phyloP scores from a whole-genome alignment of 2,329 filamentous ascomycete genomes.

The Stachybotrys echinatus region DNA sequence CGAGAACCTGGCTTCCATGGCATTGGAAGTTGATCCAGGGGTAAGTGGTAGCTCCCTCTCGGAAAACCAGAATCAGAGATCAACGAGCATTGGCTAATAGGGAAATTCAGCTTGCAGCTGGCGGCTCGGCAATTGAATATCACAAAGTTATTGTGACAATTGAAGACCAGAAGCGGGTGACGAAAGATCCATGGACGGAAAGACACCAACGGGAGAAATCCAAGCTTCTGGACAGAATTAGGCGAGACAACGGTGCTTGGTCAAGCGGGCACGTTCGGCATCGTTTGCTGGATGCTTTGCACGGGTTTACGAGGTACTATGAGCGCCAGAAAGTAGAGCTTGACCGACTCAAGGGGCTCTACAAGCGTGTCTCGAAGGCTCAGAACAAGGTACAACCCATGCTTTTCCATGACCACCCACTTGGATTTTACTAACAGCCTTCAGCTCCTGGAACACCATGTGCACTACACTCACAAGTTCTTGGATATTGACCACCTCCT shows the following conservation, averaged over 20 bases:
- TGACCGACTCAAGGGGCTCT: slow-evolving; percentile 26
- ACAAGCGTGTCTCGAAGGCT: slow-evolving; percentile 25
- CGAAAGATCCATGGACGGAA: not conserved
- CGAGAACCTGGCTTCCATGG: not conserved
- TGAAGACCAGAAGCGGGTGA: not conserved
- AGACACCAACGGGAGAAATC: not conserved
- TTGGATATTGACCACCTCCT: slow-evolving; percentile 35
- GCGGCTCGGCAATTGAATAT: not conserved
- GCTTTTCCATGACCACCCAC: not conserved
- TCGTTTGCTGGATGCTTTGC: slow-evolving; percentile 32
- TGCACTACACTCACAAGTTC: slow-evolving; percentile 53
- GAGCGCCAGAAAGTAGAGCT: slow-evolving; percentile 29
- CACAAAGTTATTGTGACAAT: not conserved
- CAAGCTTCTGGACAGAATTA: not conserved
- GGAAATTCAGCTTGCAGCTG: not conserved
- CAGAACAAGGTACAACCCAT: slow-evolving; percentile 22
- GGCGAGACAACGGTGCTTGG: not conserved
- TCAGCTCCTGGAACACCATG: slow-evolving; percentile 47
- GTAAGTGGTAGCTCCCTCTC: not conserved
- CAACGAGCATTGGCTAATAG: not conserved
- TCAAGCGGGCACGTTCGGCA: slow-evolving; percentile 27
- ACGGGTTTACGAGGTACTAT: slow-evolving; percentile 29
- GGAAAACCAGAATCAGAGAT: not conserved
- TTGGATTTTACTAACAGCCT: not conserved
- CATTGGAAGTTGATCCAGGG: not conserved